A percentile compares a stretch with the other conserved stretches of the same genome.
Evolutionary conservation across 495 filamentous ascomycete genomes (phyloP).

Genomic region (Hypoxylon lenormandii): DNA sequence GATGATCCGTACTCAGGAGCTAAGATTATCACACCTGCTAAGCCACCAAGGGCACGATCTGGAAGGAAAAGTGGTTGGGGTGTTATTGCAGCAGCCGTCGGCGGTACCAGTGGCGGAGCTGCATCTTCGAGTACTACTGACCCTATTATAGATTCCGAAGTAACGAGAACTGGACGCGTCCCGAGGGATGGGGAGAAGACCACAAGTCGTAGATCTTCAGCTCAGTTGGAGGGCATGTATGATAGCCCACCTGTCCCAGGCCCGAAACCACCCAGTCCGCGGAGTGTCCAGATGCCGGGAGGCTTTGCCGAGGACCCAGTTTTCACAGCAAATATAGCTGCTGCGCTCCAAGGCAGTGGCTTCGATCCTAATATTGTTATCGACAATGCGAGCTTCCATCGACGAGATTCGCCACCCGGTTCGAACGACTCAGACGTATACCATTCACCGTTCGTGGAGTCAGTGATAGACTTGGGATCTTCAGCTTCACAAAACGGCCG

Average conservation of each 20-base stretch:
- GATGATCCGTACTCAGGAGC: conserved; percentile 46
- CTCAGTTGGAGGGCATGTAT: conserved; percentile 40
- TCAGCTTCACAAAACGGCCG: conserved; percentile 4
- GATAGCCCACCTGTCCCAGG: conserved; percentile 53
- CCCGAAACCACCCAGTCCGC: conserved; percentile 54
- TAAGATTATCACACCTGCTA: conserved; percentile 42
- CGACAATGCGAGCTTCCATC: conserved; percentile 71
- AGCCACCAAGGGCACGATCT: conserved; percentile 45
- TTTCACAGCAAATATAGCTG: conserved; percentile 77
- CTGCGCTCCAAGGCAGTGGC: conserved; percentile 72
- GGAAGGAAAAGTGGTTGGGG: conserved; percentile 57
- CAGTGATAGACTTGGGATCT: conserved; percentile 51
- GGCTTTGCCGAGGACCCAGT: conserved; percentile 70
- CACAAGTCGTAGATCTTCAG: conserved; percentile 32
- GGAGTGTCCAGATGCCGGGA: conserved; percentile 59
- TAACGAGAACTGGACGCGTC: conserved; percentile 24
- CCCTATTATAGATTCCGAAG: conserved; percentile 28
- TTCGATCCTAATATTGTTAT: conserved; percentile 79
- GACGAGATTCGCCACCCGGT: conserved; percentile 72
- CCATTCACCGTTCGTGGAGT: conserved; percentile 61
- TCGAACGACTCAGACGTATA: conserved; percentile 64
- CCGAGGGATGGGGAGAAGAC: conserved; percentile 39
- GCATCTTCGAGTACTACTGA: conserved; percentile 41
- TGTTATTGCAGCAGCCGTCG: conserved; percentile 56
- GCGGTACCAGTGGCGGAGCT: conserved; percentile 48